These are phyloP conservation scores for Penicillium turbatum DNA, from an alignment of 495 filamentous ascomycete species.

Conservation along the genomic window DNA sequence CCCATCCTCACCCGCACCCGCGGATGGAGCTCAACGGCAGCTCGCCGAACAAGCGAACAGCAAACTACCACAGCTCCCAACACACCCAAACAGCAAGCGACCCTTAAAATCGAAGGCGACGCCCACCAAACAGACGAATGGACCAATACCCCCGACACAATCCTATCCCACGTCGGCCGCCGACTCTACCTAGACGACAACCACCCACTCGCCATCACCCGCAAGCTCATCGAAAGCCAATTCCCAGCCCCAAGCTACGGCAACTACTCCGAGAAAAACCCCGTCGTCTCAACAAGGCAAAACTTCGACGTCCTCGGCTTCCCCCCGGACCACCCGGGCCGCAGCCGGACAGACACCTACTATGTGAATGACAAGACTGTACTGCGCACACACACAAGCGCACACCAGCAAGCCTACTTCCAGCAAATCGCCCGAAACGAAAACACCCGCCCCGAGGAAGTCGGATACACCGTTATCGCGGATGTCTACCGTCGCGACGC, in stretches of 20 bases:
- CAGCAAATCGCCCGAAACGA: constrained; percentile 45
- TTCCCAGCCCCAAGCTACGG: constrained; percentile 72
- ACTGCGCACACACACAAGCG: constrained; percentile 87
- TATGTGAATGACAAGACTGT: constrained; percentile 84
- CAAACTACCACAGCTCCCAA: constrained; percentile 11
- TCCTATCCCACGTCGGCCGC: constrained; percentile 66
- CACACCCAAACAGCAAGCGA: constrained; percentile 12
- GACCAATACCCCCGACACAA: constrained; percentile 77
- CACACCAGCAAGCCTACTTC: constrained; percentile 88
- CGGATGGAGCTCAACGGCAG: constrained; percentile 36
- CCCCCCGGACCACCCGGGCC: constrained; percentile 82
- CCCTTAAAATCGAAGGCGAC: constrained; percentile 54
- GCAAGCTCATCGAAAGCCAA: constrained; percentile 84
- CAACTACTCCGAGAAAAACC: constrained; percentile 70
- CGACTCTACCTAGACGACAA: constrained; percentile 80
- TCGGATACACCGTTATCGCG: constrained; percentile 86
- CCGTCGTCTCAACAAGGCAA: constrained; percentile 78
- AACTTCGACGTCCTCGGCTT: constrained; percentile 97
- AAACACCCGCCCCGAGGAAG: constrained; percentile 52
- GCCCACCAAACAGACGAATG: constrained; percentile 69
- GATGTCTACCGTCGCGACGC: constrained; percentile 96
- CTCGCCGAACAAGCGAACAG: constrained; percentile 23
- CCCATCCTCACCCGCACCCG: constrained; percentile 19
- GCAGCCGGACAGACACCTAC: constrained; percentile 87
- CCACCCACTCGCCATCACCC: constrained; percentile 87